Base-by-base conservation (phyloP, 441 rosid genomes). In the Metrosideros polymorpha region DNA sequence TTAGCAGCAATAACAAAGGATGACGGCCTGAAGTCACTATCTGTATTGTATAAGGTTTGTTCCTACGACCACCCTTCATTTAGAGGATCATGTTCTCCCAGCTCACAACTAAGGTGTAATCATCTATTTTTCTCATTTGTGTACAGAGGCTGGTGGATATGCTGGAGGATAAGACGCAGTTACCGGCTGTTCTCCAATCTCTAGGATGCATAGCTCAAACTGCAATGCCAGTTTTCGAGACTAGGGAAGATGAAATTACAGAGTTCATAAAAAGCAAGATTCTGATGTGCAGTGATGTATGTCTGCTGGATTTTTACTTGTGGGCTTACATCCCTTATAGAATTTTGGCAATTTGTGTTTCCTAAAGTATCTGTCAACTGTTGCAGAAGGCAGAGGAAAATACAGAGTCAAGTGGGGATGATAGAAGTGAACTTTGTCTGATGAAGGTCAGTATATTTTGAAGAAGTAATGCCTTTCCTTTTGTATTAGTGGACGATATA, bases 1-100 rank as follows among this genome's bases (percentile, higher is more conserved):
- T 92, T 98, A 49, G 99, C 99, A 90, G 97, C 99, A 85, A 98
- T 98, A 93, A 96, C 99, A 86, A 97, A 96, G 92, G 99, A 98
- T 89, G 99, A 98, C 66, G 99, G 99, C 76, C 94, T 98, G 77
- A 98, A 94, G 92, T 95, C 99, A 55, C 98, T 98, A 76, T 98
- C 99, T 87, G 98, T 98, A 92, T 88, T 98, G 61, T 98, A 98
- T 94, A 98, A 98, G 99, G 99, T 95, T 88, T 84, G 59, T 39
- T 71, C 79, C 77, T 66, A 19, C 4, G 27, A 39, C 79, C 10
- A 71, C 47, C 79, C n/a, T 71, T 71, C 43, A 24, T 35, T 71
- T 71, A 71, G 79, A 71, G 79, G 79, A 39, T 71, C 15, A 3
- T 39, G 79, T 39, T 71, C 15, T 71, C 47, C n/a, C 47, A 71